These are phyloP conservation scores for Globisporangium apiculatum DNA, from an alignment of 352 stramenopile genomes.

Conservation along the genomic window DNA sequence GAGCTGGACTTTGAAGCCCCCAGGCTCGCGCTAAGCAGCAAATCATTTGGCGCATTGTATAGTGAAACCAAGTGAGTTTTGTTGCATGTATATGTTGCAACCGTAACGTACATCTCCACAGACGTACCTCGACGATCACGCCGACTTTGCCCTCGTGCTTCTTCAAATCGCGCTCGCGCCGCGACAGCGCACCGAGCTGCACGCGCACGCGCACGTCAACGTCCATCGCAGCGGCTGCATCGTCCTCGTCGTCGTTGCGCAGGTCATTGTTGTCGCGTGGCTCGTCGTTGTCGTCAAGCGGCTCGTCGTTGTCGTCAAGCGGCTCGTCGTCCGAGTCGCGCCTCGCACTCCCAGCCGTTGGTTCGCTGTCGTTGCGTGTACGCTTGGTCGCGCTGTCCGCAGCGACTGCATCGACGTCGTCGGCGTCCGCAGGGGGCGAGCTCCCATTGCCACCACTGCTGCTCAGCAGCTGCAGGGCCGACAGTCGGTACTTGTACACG, in stretches of 20 bases:
- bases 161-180: conserved; percentile 53
- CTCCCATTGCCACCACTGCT: background rate
- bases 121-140: conserved; percentile 47
- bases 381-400: too few species aligned
- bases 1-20: conserved; percentile 44
- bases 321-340: too few species aligned
- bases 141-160: conserved; percentile 66
- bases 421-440: background rate
- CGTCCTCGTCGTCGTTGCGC: conserved; percentile 17
- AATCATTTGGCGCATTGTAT: too few species aligned
- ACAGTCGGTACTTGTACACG: conserved; percentile 85
- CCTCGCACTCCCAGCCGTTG: too few species aligned
- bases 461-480: conserved; percentile 52
- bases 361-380: too few species aligned
- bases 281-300: conserved; percentile 6
- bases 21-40: conserved; percentile 12
- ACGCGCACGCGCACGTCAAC: conserved; percentile 49
- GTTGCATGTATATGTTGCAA: too few species aligned
- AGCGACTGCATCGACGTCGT: background rate
- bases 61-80: too few species aligned
- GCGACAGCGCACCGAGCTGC: conserved; percentile 36
- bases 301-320: too few species aligned
- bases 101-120: too few species aligned
- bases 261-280: conserved; percentile 22
- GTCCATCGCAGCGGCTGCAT: conserved; percentile 26